Percentiles rank a stretch among this genome's conserved stretches.
These are phyloP conservation scores for Lonicera japonica DNA, from an alignment of 129 eudicot species.

Conservation along the genomic window DNA sequence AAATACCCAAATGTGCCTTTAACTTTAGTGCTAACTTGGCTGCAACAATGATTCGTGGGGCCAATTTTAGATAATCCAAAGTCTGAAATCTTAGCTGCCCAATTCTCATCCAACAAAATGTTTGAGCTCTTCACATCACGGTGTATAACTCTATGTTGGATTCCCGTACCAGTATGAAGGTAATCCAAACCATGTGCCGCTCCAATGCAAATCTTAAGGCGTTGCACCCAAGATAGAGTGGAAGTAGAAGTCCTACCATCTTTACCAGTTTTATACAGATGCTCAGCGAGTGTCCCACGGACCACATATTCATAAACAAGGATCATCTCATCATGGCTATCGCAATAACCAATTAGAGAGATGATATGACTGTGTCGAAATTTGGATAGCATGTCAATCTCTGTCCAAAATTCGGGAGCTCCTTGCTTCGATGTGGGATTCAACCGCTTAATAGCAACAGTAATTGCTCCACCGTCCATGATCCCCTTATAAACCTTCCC, in stretches of 20 bases:
- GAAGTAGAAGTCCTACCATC: background rate
- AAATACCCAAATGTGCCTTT: conserved; percentile 53
- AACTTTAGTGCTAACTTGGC: conserved; percentile 28
- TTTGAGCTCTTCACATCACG: conserved; percentile 46
- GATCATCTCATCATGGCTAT: conserved; percentile 28
- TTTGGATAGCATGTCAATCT: conserved; percentile 41
- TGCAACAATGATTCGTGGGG: conserved; percentile 1
- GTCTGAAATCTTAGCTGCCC: conserved; percentile 33
- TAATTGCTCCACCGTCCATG: conserved; percentile 19
- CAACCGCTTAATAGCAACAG: conserved; percentile 34
- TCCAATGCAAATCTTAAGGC: conserved; percentile 39
- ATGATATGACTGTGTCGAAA: conserved; percentile 37
- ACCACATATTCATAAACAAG: conserved; percentile 40
- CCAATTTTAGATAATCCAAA: conserved; percentile 46
- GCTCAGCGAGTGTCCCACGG: conserved; percentile 34
- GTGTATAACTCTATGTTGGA: conserved; percentile 33
- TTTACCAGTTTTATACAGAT: conserved; percentile 22
- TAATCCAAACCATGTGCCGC: conserved; percentile 50
- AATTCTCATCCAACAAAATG: conserved; percentile 36
- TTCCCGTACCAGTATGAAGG: conserved; percentile 41
- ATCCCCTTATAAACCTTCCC: conserved; percentile 44
- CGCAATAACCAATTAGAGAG: conserved; percentile 40
- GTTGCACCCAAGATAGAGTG: conserved; percentile 33
- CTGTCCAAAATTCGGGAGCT: conserved; percentile 34
- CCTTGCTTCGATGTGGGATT: conserved; percentile 27